A percentile compares a stretch with the other conserved stretches of the same genome.
phyloP scores from a whole-genome alignment of 2,329 filamentous ascomycete genomes.

The Fusarium nisikadoi region DNA sequence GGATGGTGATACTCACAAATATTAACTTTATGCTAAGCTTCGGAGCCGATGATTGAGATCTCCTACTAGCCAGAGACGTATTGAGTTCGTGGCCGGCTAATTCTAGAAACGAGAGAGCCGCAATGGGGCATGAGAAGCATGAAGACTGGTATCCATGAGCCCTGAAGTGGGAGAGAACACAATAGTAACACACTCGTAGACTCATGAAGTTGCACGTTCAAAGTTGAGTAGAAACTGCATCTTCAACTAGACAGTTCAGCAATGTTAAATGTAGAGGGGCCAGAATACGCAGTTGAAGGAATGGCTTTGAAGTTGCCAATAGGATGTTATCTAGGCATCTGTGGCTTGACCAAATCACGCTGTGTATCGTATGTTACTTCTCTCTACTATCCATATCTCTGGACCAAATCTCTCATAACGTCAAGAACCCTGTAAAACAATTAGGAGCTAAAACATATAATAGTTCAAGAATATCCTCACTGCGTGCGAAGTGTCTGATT shows the following conservation, averaged over 20 bases:
- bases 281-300: not conserved
- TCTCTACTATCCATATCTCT: too few species aligned
- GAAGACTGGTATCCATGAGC: not conserved
- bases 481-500: too few species aligned
- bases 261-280: not conserved
- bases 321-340: accelerated
- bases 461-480: too few species aligned
- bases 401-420: too few species aligned
- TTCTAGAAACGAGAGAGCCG: not conserved
- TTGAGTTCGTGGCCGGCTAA: not conserved
- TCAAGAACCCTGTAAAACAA: too few species aligned
- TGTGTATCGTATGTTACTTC: not conserved
- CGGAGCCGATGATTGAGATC: not conserved
- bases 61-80: not conserved
- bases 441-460: too few species aligned
- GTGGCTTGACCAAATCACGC: not conserved
- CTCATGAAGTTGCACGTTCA: not conserved
- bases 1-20: not conserved
- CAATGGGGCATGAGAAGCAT: not conserved
- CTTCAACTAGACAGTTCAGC: not conserved
- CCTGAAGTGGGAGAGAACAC: not conserved
- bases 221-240: not conserved
- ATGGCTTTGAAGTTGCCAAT: not conserved
- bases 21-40: not conserved
- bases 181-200: not conserved